A percentile compares a stretch with the other conserved stretches of the same genome.
Conservation (phyloP, 1,139 yeast genomes). For the Hyphopichia wangnamkhiaoensis region DNA sequence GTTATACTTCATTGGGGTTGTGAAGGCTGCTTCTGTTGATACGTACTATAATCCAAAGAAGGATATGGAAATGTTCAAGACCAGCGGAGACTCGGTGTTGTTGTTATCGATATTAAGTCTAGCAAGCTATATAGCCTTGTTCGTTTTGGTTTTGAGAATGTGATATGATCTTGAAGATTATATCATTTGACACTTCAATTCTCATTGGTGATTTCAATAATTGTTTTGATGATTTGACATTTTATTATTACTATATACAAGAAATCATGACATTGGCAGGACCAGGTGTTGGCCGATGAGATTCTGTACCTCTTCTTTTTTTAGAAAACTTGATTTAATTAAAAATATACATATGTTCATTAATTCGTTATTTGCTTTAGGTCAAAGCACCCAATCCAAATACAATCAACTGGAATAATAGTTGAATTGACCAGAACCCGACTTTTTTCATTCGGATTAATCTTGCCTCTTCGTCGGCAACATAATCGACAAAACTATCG, state of each 20-base stretch:
- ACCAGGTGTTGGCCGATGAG: too few relatives aligned
- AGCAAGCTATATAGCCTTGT: conserved; percentile 44
- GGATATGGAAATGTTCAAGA: conserved; percentile 43
- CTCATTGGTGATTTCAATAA: too few relatives aligned
- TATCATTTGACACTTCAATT: too few relatives aligned
- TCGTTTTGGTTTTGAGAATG: conserved; percentile 43
- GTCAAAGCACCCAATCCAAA: conserved; percentile 70
- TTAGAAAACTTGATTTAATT: too few relatives aligned
- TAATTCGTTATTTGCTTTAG: conserved; percentile 12
- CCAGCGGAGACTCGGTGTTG: conserved; percentile 53
- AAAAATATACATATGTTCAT: not conserved
- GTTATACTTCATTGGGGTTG: conserved; percentile 49
- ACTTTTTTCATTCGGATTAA: conserved; percentile 74
- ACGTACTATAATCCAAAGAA: conserved; percentile 45
- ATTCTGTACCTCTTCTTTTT: too few relatives aligned
- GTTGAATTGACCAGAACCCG: conserved; percentile 91
- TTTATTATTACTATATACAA: too few relatives aligned
- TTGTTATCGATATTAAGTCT: conserved; percentile 44
- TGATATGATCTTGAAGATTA: conserved; percentile 13
- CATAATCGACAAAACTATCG: conserved; percentile 86
- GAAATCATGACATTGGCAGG: too few relatives aligned
- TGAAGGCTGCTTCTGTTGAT: conserved; percentile 47
- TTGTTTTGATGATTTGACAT: too few relatives aligned
- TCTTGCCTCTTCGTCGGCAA: conserved; percentile 81
- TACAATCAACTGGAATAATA: conserved; percentile 75